A percentile compares a stretch with the other conserved stretches of the same genome.
These are phyloP conservation scores for Neocucurbitaria cava DNA, from an alignment of 2,329 filamentous ascomycete species.

Conservation along the genomic window DNA sequence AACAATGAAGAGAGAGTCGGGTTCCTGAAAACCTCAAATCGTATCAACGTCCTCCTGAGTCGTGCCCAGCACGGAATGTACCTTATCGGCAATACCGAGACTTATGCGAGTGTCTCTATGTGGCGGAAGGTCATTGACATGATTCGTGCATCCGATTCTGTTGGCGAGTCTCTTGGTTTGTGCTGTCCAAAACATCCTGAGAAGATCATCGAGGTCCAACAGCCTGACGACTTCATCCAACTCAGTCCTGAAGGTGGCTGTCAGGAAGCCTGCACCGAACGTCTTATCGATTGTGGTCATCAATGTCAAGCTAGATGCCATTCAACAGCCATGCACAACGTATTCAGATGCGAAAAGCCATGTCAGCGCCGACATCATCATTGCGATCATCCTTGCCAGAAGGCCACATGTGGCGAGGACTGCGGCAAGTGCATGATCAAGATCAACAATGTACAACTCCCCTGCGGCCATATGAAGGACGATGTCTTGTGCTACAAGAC, in stretches of 20 bases:
- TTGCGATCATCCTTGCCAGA: conserved; percentile 40
- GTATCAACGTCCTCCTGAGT: conserved; percentile 73
- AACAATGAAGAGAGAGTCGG: conserved; percentile 66
- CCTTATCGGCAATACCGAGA: conserved; percentile 71
- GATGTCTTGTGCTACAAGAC: conserved; percentile 17
- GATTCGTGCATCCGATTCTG: conserved; percentile 44
- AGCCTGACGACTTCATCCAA: conserved; percentile 37
- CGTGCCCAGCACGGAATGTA: conserved; percentile 75
- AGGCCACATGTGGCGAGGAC: conserved; percentile 34
- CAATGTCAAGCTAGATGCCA: conserved; percentile 38
- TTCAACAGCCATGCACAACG: conserved; percentile 37
- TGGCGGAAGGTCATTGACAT: conserved; percentile 67
- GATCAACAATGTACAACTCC: conserved; percentile 29
- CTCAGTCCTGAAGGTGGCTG: conserved; percentile 45
- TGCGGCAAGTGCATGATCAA: conserved; percentile 32
- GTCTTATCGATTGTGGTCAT: conserved; percentile 39
- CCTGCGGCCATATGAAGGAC: conserved; percentile 36
- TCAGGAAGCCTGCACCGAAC: conserved; percentile 23
- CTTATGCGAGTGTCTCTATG: conserved; percentile 65
- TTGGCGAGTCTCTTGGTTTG: conserved; percentile 29
- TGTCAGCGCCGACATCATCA: conserved; percentile 30
- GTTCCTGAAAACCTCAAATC: conserved; percentile 70
- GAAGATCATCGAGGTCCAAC: conserved; percentile 26
- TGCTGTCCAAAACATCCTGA: conserved; percentile 39
- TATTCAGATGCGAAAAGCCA: conserved; percentile 31